Conservation (phyloP, 1,284 basidiomycete species). For the Leucoagaricus sp. region DNA sequence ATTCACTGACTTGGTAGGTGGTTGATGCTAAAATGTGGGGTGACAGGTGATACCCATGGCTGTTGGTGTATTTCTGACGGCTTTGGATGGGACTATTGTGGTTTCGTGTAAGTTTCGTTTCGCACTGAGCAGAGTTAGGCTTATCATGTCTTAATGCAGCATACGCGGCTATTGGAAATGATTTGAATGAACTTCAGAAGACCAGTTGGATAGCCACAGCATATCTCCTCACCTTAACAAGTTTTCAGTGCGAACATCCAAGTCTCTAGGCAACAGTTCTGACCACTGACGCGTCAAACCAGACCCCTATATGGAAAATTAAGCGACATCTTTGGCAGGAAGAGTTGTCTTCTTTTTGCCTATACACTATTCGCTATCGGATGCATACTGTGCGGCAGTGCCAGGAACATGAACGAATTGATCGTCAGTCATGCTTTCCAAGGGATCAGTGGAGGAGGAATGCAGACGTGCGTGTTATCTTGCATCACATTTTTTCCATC, state of each 20-base stretch:
- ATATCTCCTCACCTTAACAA: constrained; percentile 61
- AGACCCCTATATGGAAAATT: constrained; percentile 66
- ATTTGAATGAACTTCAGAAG: constrained; percentile 61
- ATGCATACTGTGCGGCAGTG: constrained; percentile 52
- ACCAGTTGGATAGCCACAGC: constrained; percentile 69
- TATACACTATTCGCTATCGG: constrained; percentile 58
- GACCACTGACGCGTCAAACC: constrained; percentile 1
- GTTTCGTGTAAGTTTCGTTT: constrained; percentile 43
- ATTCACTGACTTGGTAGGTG: too few species aligned
- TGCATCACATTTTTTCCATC: neutral
- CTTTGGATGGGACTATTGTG: constrained; percentile 63
- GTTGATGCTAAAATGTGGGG: neutral
- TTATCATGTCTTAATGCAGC: constrained; percentile 29
- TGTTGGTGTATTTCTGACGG: constrained; percentile 57
- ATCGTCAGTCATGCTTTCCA: constrained; percentile 57
- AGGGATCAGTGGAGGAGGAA: constrained; percentile 66
- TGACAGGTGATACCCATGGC: constrained; percentile 55
- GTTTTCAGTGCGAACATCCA: constrained; percentile 53
- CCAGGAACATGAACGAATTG: constrained; percentile 56
- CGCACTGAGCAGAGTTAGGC: neutral
- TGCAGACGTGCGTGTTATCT: constrained; percentile 52
- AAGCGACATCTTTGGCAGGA: constrained; percentile 67
- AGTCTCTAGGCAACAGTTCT: neutral
- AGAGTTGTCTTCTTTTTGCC: constrained; percentile 55
- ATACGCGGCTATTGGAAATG: constrained; percentile 63